Base-by-base conservation (phyloP, 108 stramenopile species). In the Stephanodiscus minutulus region DNA sequence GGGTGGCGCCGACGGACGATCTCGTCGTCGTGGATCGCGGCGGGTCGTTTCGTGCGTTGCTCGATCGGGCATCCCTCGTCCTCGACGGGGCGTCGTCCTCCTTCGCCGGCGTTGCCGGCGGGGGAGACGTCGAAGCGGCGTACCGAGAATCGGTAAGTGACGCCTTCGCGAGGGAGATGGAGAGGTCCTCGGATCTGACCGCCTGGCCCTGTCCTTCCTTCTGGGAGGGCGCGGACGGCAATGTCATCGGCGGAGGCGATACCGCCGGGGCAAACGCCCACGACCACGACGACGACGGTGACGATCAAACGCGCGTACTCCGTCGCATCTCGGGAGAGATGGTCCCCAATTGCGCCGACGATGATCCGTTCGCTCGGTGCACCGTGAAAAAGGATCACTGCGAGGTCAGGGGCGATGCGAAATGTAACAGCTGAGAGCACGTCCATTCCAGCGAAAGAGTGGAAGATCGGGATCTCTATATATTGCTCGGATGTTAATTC, bases 141-240 rank as follows among this genome's bases (percentile, higher is more conserved):
- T 60, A 67, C 25, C 49, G 47, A 52, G 56, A 70, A 43, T 58
- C 73, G 7, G 46, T 92, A 31, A 76, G 86, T 27, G 57, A 61
- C 7, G 85, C 88, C 22, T 66, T 93, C 54, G 11, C 55, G 6
- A 70, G 84, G n/a, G 91, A 93, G 74, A 69, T 93, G 86, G 39
- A 48, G 3, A 52, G 49, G 9, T 79, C 86, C 36, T 73, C 84
- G 25, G 80, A 90, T 62, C 35, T 90, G 47, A 86, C 79, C 9
- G 66, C 54, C 27, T 93, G 91, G 91, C 91, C 91, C 7, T 93
- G 91, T 74, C 78, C 83, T 56, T 86, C 86, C 43, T 88, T 93
- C 76, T 93, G 89, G 89, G 77, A 76, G 36, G 86, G 83, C 12
- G 86, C 83, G 7, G 83, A 86, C 31, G 21, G 74, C 12, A 22